Conservation (phyloP, 208 protist genomes). For the Leishmania tarentolae region DNA sequence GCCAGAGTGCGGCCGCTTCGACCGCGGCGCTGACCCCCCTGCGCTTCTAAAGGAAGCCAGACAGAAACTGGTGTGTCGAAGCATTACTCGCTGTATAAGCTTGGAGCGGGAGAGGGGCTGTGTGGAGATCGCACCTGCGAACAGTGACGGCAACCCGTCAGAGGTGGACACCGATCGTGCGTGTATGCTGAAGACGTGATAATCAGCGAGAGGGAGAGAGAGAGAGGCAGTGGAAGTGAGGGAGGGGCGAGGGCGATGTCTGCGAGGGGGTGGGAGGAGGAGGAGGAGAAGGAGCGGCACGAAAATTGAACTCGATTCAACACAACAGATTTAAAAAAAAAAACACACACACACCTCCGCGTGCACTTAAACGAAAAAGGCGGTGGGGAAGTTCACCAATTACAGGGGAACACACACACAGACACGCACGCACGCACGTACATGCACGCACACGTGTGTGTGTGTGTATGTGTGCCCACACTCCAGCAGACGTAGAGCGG, state of each 20-base stretch:
- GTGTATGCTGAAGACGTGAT: background rate
- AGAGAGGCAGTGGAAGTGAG: too few species aligned
- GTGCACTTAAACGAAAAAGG: background rate
- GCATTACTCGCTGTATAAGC: background rate
- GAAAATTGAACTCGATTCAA: background rate
- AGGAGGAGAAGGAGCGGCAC: background rate
- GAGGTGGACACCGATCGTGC: background rate
- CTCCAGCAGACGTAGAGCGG: background rate
- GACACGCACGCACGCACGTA: too few species aligned
- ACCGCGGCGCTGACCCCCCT: slow-evolving; percentile 6
- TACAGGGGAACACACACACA: background rate
- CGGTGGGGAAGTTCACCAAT: background rate
- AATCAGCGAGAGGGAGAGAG: background rate
- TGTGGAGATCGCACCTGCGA: background rate
- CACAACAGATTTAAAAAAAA: background rate
- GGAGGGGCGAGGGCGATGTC: background rate
- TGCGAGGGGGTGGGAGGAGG: background rate
- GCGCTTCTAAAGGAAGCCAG: background rate
- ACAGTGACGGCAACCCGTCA: background rate
- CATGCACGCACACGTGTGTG: too few species aligned
- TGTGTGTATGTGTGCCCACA: too few species aligned
- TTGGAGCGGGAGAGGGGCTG: background rate
- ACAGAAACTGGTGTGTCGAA: slow-evolving; percentile 4
- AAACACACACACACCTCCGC: too few species aligned
- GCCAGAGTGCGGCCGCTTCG: background rate